These are phyloP conservation scores for Hagleromyces aurorensis DNA, from an alignment of 805 yeast species.

Conservation along the genomic window DNA sequence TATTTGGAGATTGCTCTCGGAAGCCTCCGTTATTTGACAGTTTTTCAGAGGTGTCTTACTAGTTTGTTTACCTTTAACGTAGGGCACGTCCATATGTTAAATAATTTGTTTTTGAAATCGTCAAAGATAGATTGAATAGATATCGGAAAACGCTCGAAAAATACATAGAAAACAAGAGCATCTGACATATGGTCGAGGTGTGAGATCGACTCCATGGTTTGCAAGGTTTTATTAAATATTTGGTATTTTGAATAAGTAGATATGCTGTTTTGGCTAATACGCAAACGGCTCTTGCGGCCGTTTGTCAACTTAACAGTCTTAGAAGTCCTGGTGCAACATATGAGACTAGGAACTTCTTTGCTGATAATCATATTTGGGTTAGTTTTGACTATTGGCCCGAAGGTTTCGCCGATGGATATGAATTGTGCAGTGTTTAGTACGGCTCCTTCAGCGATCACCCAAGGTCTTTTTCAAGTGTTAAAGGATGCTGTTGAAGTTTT, in stretches of 20 bases:
- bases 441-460: slow-evolving; percentile 17
- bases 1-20: background rate
- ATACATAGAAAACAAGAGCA: too few species aligned
- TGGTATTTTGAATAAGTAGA: too few species aligned
- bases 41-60: too few species aligned
- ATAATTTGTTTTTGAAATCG: too few species aligned
- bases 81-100: too few species aligned
- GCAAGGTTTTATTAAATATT: too few species aligned
- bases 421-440: slow-evolving; percentile 22
- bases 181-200: too few species aligned
- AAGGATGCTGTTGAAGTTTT: slow-evolving; percentile 19
- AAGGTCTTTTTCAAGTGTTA: slow-evolving; percentile 22
- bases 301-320: slow-evolving; percentile 20
- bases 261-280: slow-evolving; percentile 9
- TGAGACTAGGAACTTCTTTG: slow-evolving; percentile 18
- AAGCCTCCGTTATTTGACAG: too few species aligned
- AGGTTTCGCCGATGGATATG: slow-evolving; percentile 13
- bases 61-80: too few species aligned
- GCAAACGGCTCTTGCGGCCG: slow-evolving; percentile 9
- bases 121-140: too few species aligned
- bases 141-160: too few species aligned
- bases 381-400: slow-evolving; percentile 19
- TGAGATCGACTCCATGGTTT: too few species aligned
- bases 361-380: slow-evolving; percentile 16
- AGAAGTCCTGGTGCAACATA: slow-evolving; percentile 16